phyloP scores from a whole-genome alignment of 495 filamentous ascomycete genomes.

The Penicillium bovifimosum region DNA sequence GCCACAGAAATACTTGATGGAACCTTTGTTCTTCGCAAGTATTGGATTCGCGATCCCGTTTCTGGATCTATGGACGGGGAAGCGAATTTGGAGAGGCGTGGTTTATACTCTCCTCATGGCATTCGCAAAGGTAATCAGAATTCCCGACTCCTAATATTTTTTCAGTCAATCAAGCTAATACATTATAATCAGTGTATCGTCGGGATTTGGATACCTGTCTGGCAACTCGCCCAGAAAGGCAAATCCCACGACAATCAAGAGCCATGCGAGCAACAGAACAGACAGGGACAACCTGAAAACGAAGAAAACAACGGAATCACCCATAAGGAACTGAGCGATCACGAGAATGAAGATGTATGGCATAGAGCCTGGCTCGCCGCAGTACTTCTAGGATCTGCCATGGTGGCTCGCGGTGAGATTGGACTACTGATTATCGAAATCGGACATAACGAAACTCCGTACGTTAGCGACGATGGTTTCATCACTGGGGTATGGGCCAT shows the following conservation, averaged over 20 bases:
- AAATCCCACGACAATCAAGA: background rate
- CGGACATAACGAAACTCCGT: constrained; percentile 42
- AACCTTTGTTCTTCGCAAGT: constrained; percentile 67
- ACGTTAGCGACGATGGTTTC: constrained; percentile 42
- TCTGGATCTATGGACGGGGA: constrained; percentile 54
- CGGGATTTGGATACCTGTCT: constrained; percentile 27
- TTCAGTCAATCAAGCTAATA: background rate
- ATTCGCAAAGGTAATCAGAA: constrained; percentile 48
- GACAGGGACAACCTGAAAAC: background rate
- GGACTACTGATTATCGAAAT: constrained; percentile 69
- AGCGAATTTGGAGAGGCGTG: constrained; percentile 62
- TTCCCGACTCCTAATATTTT: background rate
- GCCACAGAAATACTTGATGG: constrained; percentile 49
- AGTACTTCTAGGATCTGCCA: constrained; percentile 51
- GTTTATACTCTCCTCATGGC: constrained; percentile 64
- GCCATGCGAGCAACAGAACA: background rate
- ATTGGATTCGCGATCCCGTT: constrained; percentile 76
- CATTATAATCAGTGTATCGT: constrained; percentile 21
- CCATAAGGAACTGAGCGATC: background rate
- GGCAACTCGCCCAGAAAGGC: constrained; percentile 4
- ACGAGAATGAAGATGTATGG: constrained; percentile 1
- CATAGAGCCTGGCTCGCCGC: constrained; percentile 40
- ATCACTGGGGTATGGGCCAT: constrained; percentile 69
- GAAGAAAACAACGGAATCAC: background rate
- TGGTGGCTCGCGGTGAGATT: constrained; percentile 75